phyloP scores from a whole-genome alignment of 1,284 basidiomycete species.

The Flammula alnicola region DNA sequence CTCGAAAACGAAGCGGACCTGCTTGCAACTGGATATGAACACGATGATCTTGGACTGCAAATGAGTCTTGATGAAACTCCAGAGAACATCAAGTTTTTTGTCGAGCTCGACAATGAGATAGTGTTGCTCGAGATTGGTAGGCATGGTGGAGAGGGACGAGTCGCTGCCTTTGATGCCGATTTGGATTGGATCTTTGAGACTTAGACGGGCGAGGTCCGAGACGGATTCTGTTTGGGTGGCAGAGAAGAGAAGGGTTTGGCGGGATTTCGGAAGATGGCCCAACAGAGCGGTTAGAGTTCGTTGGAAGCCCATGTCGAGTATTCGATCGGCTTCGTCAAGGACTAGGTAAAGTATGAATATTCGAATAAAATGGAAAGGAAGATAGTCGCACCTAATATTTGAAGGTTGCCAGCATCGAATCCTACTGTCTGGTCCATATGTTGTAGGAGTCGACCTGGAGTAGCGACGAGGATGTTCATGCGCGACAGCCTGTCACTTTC shows the following conservation, averaged over 20 bases:
- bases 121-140: constrained; percentile 84
- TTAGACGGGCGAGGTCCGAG: constrained; percentile 87
- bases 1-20: constrained; percentile 97
- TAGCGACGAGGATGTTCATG: constrained; percentile 98
- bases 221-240: constrained; percentile 96
- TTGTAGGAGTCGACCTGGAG: constrained; percentile 93
- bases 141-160: constrained; percentile 49
- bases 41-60: constrained; percentile 92
- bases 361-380: background rate
- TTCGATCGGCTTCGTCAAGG: constrained; percentile 95
- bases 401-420: constrained; percentile 90
- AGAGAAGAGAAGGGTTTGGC: constrained; percentile 95
- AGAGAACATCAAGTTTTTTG: constrained; percentile 90
- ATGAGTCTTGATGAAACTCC: constrained; percentile 95
- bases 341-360: constrained; percentile 51
- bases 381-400: constrained; percentile 79
- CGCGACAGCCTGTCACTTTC: constrained; percentile 86
- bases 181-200: constrained; percentile 82
- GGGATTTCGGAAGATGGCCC: constrained; percentile 81
- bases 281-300: constrained; percentile 90
- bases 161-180: constrained; percentile 66
- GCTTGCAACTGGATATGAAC: constrained; percentile 95
- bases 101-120: constrained; percentile 88
- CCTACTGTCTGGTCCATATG: constrained; percentile 99
- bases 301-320: constrained; percentile 96